Base-by-base conservation (phyloP, 2,329 filamentous ascomycete species). In the Exophiala xenobiotica region DNA sequence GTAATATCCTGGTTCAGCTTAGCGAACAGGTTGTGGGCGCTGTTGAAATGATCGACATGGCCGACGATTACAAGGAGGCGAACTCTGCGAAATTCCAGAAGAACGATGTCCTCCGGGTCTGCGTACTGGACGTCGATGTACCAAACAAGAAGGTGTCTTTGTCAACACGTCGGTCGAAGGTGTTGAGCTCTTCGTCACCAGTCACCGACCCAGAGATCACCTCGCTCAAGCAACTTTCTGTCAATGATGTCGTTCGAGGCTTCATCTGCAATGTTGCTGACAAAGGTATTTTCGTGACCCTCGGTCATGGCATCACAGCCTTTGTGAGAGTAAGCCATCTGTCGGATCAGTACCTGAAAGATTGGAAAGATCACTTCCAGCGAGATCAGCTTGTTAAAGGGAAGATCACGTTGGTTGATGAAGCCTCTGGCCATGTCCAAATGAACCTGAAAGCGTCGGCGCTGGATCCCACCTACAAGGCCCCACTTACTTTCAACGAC, bases 201-300 rank as follows among this genome's bases (percentile, higher is more conserved):
- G 82, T 96, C 39, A 83, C 85, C 64, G 93, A 99, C 66, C 82
- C 80, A 29, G 90, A 96, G 63, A 83, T 99, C 58, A 80, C 77
- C 9, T 80, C 80, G 14, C 71, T 84, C 40, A 75, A 82, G n/a
- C 83, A 95, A 59, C 66, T 99, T 24, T 82, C 85, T 51, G 73
- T 83, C 31, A 89, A 91, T 54, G 85, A 95, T 56, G 74, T 96
- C 23, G 77, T 95, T 11, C 87, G 93, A 49, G 95, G 95, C 2
- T 97, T 99, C 64, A 82, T 99, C 62, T 95, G 90, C 72, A 89
- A 90, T 60, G 83, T 97, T 35, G 81, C 88, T 0, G 90, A 96
- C 60, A 92, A 90, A 67, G 93, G 93, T 46, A 70, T 99, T 1
- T 96, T 96, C 63, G 81, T 99, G 40, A 80, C 85, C 20, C 77